phyloP scores from a whole-genome alignment of 345 rosid species.

The Carallia pectinifolia region DNA sequence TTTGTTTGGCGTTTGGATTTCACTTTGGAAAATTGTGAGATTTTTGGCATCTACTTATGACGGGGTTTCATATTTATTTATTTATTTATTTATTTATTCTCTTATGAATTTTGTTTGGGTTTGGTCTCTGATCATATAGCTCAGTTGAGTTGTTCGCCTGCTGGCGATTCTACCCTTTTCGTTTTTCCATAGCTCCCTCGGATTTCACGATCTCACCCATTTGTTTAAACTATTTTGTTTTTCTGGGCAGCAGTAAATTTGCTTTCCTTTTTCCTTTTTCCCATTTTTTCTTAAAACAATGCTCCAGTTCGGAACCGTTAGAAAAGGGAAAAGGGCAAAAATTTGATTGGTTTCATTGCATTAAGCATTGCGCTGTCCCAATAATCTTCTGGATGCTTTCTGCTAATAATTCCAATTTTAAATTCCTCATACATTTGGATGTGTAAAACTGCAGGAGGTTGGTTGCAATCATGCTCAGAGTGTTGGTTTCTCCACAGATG shows the following conservation, averaged over 20 bases:
- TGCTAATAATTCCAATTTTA: neutral
- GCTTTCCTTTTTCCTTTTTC: too few species aligned
- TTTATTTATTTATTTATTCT: neutral
- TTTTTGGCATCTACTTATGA: slow-evolving; percentile 2
- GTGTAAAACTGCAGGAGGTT: slow-evolving; percentile 58
- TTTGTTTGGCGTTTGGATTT: neutral
- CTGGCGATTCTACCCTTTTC: too few species aligned
- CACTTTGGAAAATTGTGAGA: neutral
- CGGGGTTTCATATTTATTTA: neutral
- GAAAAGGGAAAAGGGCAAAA: neutral
- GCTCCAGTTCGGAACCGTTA: too few species aligned
- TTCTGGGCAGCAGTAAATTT: too few species aligned
- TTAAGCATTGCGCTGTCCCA: neutral
- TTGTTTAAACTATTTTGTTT: too few species aligned
- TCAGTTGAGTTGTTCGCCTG: too few species aligned
- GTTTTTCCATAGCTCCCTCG: too few species aligned
- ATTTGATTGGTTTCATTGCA: neutral
- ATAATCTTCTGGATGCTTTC: neutral
- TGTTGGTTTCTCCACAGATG: slow-evolving; percentile 90
- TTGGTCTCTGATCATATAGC: neutral
- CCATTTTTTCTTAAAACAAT: too few species aligned
- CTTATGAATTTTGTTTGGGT: neutral
- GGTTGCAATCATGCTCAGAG: slow-evolving; percentile 89
- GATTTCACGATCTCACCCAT: too few species aligned
- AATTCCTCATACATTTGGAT: neutral